Conservation (phyloP, 768 basidiomycete genomes). For the Tricholoma sp. region DNA sequence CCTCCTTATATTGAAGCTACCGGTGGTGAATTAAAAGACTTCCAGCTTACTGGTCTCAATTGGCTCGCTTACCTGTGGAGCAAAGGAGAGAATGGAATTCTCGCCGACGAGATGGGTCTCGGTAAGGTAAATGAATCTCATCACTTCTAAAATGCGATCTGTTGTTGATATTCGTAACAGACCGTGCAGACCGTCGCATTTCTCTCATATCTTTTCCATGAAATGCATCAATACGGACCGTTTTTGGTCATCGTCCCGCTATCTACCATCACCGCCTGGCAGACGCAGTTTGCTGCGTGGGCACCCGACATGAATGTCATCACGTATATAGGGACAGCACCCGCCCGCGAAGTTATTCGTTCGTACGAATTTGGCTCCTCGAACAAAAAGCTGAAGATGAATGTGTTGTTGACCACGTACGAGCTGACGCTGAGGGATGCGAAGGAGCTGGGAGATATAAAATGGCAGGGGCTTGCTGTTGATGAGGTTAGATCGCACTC, state of each 20-base stretch:
- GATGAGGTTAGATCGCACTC: conserved; percentile 66
- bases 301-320: conserved; percentile 96
- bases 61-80: conserved; percentile 99
- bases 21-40: conserved; percentile 91
- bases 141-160: background rate
- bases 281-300: conserved; percentile 91
- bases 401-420: conserved; percentile 95
- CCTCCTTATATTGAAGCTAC: conserved; percentile 78
- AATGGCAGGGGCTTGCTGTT: conserved; percentile 95
- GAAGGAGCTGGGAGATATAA: conserved; percentile 86
- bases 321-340: conserved; percentile 89
- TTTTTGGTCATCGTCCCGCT: conserved; percentile 97
- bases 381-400: conserved; percentile 93
- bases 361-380: conserved; percentile 86
- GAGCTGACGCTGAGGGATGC: conserved; percentile 90
- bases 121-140: conserved; percentile 65
- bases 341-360: conserved; percentile 87
- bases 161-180: conserved; percentile 28
- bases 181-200: conserved; percentile 96
- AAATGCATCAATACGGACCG: conserved; percentile 89
- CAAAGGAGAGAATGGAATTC: conserved; percentile 91
- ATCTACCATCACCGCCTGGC: conserved; percentile 98
- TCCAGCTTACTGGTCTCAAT: conserved; percentile 96
- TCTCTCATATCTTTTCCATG: conserved; percentile 92
- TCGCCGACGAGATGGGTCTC: conserved; percentile 99